Evolutionary conservation across 2,329 filamentous ascomycete species (phyloP).

Genomic region (Fusarium torreyae): DNA sequence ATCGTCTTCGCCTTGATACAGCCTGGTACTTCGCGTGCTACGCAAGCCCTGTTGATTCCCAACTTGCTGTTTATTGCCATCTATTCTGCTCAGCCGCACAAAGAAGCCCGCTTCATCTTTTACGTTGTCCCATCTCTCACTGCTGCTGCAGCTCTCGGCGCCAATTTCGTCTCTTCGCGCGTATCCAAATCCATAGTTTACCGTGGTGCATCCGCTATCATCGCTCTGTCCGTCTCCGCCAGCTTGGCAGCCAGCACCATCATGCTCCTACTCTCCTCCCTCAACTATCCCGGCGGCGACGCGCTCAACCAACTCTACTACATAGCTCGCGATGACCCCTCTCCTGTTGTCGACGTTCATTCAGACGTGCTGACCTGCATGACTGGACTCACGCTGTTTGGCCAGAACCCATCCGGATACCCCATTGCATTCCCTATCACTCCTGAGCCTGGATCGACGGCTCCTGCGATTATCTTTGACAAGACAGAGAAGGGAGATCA

Average conservation of each 20-base stretch:
- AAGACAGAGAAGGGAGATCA: constrained; percentile 68
- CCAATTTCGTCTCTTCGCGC: constrained; percentile 78
- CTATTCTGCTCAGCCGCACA: constrained; percentile 93
- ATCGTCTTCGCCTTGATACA: constrained; percentile 67
- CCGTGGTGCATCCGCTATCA: constrained; percentile 65
- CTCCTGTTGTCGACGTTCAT: constrained; percentile 63
- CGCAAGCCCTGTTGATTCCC: constrained; percentile 72
- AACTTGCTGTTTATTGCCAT: constrained; percentile 79
- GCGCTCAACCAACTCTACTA: constrained; percentile 73
- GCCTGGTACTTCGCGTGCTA: constrained; percentile 61
- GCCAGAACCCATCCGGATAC: constrained; percentile 61
- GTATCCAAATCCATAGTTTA: constrained; percentile 73
- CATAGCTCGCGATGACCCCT: constrained; percentile 47
- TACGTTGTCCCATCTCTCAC: constrained; percentile 89
- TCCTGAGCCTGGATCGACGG: constrained; percentile 34
- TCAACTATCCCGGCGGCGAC: constrained; percentile 94
- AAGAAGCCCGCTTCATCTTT: constrained; percentile 95
- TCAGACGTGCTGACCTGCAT: constrained; percentile 78
- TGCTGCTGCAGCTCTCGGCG: constrained; percentile 80
- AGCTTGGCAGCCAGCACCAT: constrained; percentile 73
- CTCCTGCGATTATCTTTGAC: constrained; percentile 64
- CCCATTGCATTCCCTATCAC: constrained; percentile 53
- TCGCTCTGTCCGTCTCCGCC: constrained; percentile 72
- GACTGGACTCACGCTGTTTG: constrained; percentile 79
- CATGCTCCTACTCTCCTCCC: constrained; percentile 83